A percentile compares a stretch with the other conserved stretches of the same genome.
phyloP scores from a whole-genome alignment of 129 eudicot species.

The Logfia minima region DNA sequence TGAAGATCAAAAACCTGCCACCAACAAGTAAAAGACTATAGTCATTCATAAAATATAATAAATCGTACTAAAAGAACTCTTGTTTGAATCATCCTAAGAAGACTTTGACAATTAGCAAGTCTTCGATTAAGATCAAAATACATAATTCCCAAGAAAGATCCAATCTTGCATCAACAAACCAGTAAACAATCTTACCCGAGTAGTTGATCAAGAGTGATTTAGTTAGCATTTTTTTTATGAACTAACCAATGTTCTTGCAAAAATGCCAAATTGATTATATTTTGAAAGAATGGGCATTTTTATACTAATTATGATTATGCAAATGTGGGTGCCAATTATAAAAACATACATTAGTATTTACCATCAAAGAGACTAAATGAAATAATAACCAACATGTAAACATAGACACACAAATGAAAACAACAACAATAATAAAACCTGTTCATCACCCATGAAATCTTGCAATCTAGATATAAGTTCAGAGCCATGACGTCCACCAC shows the following conservation, averaged over 20 bases:
- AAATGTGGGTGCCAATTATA: too few relatives aligned
- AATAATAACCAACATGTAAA: background rate
- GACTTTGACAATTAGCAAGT: background rate
- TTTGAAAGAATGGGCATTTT: too few relatives aligned
- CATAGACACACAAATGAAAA: background rate
- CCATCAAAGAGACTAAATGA: background rate
- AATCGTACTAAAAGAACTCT: background rate
- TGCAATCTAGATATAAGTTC: constrained; percentile 48
- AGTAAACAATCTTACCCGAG: background rate
- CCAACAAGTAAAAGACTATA: background rate
- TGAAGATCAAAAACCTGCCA: constrained; percentile 70
- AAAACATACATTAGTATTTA: too few relatives aligned
- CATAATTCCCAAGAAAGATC: background rate
- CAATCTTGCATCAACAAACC: background rate
- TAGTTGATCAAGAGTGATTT: too few relatives aligned
- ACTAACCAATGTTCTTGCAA: background rate
- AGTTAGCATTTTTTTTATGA: background rate
- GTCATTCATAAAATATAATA: background rate
- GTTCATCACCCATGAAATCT: constrained; percentile 68
- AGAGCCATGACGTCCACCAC: constrained; percentile 76
- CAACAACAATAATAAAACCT: constrained; percentile 31
- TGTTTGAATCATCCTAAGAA: background rate
- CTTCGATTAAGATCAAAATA: background rate
- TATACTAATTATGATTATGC: too few relatives aligned
- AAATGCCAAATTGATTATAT: background rate